Evolutionary conservation across 495 filamentous ascomycete species (phyloP).

Genomic region (Penicillium angulare): DNA sequence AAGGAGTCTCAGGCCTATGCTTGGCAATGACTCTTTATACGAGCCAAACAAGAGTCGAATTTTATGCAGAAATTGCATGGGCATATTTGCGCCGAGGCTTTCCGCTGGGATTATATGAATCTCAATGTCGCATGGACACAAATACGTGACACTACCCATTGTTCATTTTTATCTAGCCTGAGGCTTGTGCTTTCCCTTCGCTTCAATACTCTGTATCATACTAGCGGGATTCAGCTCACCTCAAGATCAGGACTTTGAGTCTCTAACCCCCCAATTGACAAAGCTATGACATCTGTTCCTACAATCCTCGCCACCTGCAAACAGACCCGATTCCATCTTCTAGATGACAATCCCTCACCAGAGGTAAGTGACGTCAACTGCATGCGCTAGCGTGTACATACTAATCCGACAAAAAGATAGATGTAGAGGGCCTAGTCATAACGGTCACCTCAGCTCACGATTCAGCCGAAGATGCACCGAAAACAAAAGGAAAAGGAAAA

Average conservation of each 20-base stretch:
- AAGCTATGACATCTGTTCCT: slow-evolving; percentile 18
- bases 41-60: no score
- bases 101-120: background rate
- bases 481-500: slow-evolving; percentile 50
- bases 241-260: no score
- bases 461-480: slow-evolving; percentile 27
- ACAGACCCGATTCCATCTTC: slow-evolving; percentile 46
- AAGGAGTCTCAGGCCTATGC: background rate
- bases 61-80: no score
- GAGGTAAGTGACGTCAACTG: slow-evolving; percentile 30
- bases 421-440: slow-evolving; percentile 65
- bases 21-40: background rate
- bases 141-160: no score
- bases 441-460: slow-evolving; percentile 47
- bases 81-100: background rate
- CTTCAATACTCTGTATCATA: no score
- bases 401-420: slow-evolving; percentile 46
- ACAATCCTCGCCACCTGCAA: slow-evolving; percentile 47
- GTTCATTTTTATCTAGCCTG: no score
- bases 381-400: background rate
- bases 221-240: no score
- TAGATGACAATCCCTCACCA: slow-evolving; percentile 38
- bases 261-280: no score
- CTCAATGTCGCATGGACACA: no score
- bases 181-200: no score